Base-by-base conservation (phyloP, 148 eudicot genomes). In the Rhododendron ovatum region DNA sequence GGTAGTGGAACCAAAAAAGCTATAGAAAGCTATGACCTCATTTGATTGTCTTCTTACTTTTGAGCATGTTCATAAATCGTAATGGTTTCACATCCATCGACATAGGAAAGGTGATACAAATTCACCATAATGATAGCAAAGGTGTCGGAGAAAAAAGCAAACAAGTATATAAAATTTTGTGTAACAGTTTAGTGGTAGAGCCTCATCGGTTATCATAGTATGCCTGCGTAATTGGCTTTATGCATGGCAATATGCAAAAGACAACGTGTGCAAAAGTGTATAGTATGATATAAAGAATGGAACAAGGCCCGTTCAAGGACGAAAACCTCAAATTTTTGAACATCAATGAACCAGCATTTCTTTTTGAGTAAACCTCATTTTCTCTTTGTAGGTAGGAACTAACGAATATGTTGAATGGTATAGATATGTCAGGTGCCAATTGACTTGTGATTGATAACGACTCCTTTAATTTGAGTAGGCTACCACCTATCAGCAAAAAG, bases 401-500 rank as follows among this genome's bases (percentile, higher is more conserved):
- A n/a, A 24, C 39, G 12, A 17, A 30, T 61, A 48, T 48, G 74
- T 57, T 41, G 53, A n/a, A 28, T 39, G 39, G 57, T 84, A 81
- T 71, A 67, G 55, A 65, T 61, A 77, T 88, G 61, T 83, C 84
- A 82, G 65, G 33, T 55, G 37, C 87, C 57, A 81, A 86, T 87
- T 80, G 83, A 35, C 47, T 43, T 83, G 41, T 14, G 41, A 33
- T 30, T 30, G 41, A 69, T 71, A 71, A 71, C 5, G 7, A 71
- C 76, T 71, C 39, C 2, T 71, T 71, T 30, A 71, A 71, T 71
- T 71, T 30, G 76, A 71, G 39, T 94, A 98, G 99, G 99, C 99
- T 41, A 98, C 98, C 80, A 95, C 96, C 81, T 98, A 98, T 89
- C 99, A 98, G 91, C 99, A 98, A 90, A 98, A 98, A 89, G 99